These are phyloP conservation scores for Schoenoplectus tabernaemontani DNA, from an alignment of 202 grass and related monocot genomes.

Conservation along the genomic window DNA sequence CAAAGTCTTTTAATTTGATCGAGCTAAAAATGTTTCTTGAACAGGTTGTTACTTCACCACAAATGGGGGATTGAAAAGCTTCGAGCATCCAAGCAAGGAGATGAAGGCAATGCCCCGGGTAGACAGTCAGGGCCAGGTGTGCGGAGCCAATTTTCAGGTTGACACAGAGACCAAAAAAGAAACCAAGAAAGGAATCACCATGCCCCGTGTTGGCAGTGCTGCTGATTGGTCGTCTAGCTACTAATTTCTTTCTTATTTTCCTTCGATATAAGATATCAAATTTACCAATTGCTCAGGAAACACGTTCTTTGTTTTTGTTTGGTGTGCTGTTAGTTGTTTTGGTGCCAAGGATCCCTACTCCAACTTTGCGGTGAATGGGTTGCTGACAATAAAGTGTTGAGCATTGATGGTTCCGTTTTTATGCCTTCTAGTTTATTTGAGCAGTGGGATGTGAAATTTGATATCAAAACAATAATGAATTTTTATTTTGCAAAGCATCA, in stretches of 20 bases:
- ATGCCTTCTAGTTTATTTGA: background rate
- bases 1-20: background rate
- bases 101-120: conserved; percentile 77
- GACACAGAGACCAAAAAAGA: conserved; percentile 78
- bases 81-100: conserved; percentile 78
- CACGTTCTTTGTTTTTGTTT: background rate
- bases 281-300: background rate
- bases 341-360: background rate
- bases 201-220: conserved; percentile 77
- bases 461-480: too few relatives aligned
- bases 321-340: background rate
- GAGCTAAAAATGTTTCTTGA: background rate
- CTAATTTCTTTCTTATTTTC: conserved; percentile 18
- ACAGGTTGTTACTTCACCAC: conserved; percentile 99
- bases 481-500: too few relatives aligned
- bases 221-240: conserved; percentile 78
- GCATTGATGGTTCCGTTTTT: background rate
- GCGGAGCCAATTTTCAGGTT: conserved; percentile 68
- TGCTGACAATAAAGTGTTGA: background rate
- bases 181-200: conserved; percentile 26
- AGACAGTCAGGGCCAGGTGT: conserved; percentile 91
- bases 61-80: conserved; percentile 84
- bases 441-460: too few relatives aligned
- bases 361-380: background rate
- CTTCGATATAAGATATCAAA: background rate